Evolutionary conservation across 2,329 filamentous ascomycete genomes (phyloP), one percentile per base, ranked within the genome.

Genomic region (Ophiocordyceps camponoti-floridani): DNA sequence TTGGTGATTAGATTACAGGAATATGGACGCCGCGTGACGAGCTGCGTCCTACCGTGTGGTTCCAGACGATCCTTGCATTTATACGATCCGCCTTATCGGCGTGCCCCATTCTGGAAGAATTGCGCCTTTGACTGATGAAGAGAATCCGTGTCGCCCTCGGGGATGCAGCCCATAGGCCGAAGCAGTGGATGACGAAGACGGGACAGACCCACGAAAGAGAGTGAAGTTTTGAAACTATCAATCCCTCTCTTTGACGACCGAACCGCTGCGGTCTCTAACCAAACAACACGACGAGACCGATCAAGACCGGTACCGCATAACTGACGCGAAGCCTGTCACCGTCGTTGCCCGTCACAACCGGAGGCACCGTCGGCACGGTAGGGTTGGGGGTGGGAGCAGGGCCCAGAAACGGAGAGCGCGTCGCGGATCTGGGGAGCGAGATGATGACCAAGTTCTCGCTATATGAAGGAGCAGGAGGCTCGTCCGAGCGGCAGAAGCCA

Each of bases 281-380:
- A 46, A 60, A 51, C 38, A 68, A 44, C 19, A 59, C 62, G 43
- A 58, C 62, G 35, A 64, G 47, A 46, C 60, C 66, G 40, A 58
- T 65, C 30, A 64, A 45, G 42, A 63, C 51, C 40, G 67, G 53
- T 45, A 61, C 60, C 26, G 61, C 62, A 23, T 62, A 44, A 44
- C 59, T 60, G 27, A 59, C 52, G 35, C 55, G 56, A 31, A 56
- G 48, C 51, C 59, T 62, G 46, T 54, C 58, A 42, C 61, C 65
- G 19, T 56, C 65, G 37, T 57, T 64, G 35, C 59, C 59, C 19
- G 59, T 56, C n/a, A 64, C 52, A 42, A 56, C 50, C 3, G 52
- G 46, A 40, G 57, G 41, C 23, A 18, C 26, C 13, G 2, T 4
- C 12, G 27, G 23, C 23, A 14, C 11, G 23, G 26, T 13, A n/a